phyloP scores from a whole-genome alignment of 1,284 basidiomycete species.

The Malassezia brasiliensis region DNA sequence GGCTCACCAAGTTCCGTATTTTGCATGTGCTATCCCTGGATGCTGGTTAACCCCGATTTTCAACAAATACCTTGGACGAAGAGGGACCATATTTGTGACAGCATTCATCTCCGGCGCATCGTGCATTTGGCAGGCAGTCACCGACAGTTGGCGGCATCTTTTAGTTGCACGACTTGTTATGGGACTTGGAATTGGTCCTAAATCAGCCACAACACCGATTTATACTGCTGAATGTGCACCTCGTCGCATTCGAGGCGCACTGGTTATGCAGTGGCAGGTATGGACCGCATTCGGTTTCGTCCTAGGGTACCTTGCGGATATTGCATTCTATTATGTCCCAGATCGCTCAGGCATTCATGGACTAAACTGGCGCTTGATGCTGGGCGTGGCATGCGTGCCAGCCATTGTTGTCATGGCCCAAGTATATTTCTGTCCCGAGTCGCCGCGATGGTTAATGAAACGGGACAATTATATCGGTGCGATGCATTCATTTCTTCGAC shows the following conservation, averaged over 20 bases:
- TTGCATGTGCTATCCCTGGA: conserved; percentile 47
- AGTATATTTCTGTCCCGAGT: conserved; percentile 35
- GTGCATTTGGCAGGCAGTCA: conserved; percentile 62
- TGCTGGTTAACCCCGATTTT: conserved; percentile 65
- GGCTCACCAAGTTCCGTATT: conserved; percentile 64
- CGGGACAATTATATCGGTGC: conserved; percentile 51
- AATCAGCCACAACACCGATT: conserved; percentile 54
- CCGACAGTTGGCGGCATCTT: conserved; percentile 63
- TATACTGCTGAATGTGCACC: conserved; percentile 53
- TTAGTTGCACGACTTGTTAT: conserved; percentile 61
- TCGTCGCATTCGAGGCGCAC: conserved; percentile 61
- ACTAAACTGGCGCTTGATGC: conserved; percentile 22
- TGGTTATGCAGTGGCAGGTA: conserved; percentile 65
- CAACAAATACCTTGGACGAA: conserved; percentile 60
- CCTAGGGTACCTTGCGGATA: conserved; percentile 52
- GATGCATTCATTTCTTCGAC: conserved; percentile 57
- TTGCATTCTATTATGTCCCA: conserved; percentile 10
- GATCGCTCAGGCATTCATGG: conserved; percentile 1
- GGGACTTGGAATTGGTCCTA: conserved; percentile 63
- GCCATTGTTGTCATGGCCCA: conserved; percentile 12
- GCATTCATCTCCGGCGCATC: conserved; percentile 58
- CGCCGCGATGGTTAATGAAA: conserved; percentile 31
- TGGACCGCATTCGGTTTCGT: conserved; percentile 69
- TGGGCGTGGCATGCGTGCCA: conserved; percentile 16
- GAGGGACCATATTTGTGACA: conserved; percentile 62